These are phyloP conservation scores for Fusarium duplospermum DNA, from an alignment of 2,329 filamentous ascomycete genomes.

Conservation along the genomic window DNA sequence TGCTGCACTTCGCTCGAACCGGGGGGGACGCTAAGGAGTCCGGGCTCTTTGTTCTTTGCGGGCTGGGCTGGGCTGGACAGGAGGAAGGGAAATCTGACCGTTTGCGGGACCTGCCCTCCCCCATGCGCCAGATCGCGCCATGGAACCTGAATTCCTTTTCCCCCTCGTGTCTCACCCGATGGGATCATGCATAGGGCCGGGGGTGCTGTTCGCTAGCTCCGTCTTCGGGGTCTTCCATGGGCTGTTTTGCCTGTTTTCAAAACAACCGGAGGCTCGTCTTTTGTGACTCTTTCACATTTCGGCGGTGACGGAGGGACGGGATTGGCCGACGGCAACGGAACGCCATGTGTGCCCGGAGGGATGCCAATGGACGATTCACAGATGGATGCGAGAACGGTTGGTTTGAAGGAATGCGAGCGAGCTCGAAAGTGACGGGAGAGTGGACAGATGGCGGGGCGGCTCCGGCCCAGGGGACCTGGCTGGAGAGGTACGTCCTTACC, in stretches of 20 bases:
- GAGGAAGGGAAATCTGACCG: constrained; percentile 3
- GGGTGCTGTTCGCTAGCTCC: constrained; percentile 18
- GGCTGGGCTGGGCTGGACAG: background rate
- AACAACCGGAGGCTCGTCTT: background rate
- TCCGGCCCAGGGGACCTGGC: constrained; percentile 19
- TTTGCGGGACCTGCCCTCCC: constrained; percentile 15
- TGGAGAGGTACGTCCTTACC: background rate
- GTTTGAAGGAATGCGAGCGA: background rate
- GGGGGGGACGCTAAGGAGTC: background rate
- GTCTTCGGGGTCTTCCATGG: constrained; percentile 19
- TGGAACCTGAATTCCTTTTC: constrained; percentile 14
- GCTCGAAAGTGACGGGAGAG: background rate
- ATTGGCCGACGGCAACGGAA: constrained; percentile 20
- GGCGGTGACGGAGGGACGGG: background rate
- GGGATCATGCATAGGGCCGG: constrained; percentile 5
- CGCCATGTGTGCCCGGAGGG: constrained; percentile 14
- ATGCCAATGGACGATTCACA: constrained; percentile 23
- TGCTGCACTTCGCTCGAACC: background rate
- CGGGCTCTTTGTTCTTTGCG: background rate
- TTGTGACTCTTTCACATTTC: background rate
- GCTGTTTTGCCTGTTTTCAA: constrained; percentile 14
- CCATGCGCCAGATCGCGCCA: constrained; percentile 28
- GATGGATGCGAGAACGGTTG: background rate
- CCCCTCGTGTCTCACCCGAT: constrained; percentile 11
- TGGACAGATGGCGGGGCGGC: constrained; percentile 38